phyloP scores from a whole-genome alignment of 768 basidiomycete species.

The Boletus speciosus region DNA sequence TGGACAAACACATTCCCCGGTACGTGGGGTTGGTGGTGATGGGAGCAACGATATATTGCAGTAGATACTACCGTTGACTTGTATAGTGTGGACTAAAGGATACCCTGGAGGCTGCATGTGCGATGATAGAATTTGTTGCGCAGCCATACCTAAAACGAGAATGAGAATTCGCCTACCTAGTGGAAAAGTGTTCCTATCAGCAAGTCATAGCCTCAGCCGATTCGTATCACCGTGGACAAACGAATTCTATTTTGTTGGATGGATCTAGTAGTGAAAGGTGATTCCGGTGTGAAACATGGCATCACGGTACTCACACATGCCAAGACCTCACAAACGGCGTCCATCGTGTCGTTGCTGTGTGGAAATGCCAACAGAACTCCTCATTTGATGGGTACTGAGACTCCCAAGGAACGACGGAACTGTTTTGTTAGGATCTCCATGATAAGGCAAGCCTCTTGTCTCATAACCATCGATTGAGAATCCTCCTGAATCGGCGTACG shows the following conservation, averaged over 20 bases:
- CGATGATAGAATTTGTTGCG: neutral
- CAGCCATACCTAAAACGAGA: neutral
- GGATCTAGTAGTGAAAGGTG: slow-evolving; percentile 1
- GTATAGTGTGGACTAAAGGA: neutral
- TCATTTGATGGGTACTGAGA: slow-evolving; percentile 1
- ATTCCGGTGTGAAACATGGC: neutral
- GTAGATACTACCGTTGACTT: neutral
- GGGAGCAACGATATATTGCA: neutral
- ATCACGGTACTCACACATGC: neutral
- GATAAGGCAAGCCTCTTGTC: slow-evolving; percentile 7
- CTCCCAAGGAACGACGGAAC: neutral
- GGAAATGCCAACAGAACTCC: neutral
- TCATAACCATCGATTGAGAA: slow-evolving; percentile 5
- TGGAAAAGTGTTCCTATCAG: slow-evolving; percentile 1
- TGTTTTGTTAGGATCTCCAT: slow-evolving; percentile 5
- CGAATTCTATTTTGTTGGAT: neutral
- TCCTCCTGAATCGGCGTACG: neutral
- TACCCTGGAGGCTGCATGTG: no score
- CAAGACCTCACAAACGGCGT: neutral
- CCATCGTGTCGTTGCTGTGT: slow-evolving; percentile 1
- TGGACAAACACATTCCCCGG: neutral
- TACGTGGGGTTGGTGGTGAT: neutral
- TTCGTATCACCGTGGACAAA: slow-evolving; percentile 3
- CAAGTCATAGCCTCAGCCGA: slow-evolving; percentile 18
- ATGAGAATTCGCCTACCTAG: slow-evolving; percentile 5